Percentiles rank a stretch among this genome's conserved stretches.
Conservation (phyloP, 768 basidiomycete genomes). For the Favolaschia claudopus region DNA sequence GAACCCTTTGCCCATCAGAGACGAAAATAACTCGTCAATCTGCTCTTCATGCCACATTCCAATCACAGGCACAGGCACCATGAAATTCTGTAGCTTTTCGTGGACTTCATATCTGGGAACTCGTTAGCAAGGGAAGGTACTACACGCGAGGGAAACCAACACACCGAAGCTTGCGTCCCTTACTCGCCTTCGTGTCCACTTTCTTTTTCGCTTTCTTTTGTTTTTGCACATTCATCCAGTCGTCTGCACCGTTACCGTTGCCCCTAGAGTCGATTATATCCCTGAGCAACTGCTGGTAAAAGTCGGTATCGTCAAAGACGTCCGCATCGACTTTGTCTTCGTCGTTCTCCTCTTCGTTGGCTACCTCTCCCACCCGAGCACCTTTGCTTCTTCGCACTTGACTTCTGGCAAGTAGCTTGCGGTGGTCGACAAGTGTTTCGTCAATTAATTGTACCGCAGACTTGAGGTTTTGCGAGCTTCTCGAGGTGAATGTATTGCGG, state of each 20-base stretch:
- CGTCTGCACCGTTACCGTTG: constrained; percentile 51
- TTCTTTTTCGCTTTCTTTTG: constrained; percentile 81
- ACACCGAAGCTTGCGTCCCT: constrained; percentile 90
- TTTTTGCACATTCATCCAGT: constrained; percentile 72
- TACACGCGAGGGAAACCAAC: constrained; percentile 30
- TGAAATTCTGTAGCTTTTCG: constrained; percentile 96
- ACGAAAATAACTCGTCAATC: constrained; percentile 92
- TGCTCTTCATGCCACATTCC: constrained; percentile 95
- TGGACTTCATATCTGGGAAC: constrained; percentile 83
- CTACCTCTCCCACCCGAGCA: constrained; percentile 48
- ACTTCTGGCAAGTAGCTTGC: constrained; percentile 70
- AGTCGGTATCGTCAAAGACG: constrained; percentile 89
- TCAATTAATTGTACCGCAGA: constrained; percentile 81
- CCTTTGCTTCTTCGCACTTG: constrained; percentile 60
- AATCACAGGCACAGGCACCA: constrained; percentile 80
- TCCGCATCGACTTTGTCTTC: constrained; percentile 50
- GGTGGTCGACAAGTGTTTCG: constrained; percentile 67
- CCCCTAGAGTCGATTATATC: constrained; percentile 85
- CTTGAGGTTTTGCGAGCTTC: constrained; percentile 62
- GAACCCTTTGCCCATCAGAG: constrained; percentile 81
- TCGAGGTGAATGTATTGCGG: constrained; percentile 70
- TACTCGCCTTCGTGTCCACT: constrained; percentile 96
- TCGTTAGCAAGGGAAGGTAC: background rate
- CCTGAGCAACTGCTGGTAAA: constrained; percentile 90
- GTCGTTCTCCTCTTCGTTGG: constrained; percentile 40